phyloP scores from a whole-genome alignment of 805 yeast species.

The Saccharomyces kudriavzevii region DNA sequence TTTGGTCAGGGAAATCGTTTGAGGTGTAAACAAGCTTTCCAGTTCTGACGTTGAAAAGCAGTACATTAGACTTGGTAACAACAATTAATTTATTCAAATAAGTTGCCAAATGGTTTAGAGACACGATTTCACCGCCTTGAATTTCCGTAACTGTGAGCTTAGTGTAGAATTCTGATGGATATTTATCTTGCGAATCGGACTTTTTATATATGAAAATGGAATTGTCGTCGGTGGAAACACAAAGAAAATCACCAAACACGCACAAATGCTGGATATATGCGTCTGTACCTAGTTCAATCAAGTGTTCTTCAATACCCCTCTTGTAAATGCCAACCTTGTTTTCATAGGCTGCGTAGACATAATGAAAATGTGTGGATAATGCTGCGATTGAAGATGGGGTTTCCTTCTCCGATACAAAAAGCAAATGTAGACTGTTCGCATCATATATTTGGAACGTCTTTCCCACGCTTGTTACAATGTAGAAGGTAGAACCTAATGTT shows the following conservation, averaged over 20 bases:
- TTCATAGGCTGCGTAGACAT: constrained; percentile 71
- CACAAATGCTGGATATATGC: constrained; percentile 42
- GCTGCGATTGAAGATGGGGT: constrained; percentile 63
- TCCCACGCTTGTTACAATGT: constrained; percentile 86
- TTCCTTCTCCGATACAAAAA: constrained; percentile 78
- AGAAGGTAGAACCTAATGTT: constrained; percentile 77
- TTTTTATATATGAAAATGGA: constrained; percentile 49
- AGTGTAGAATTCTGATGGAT: constrained; percentile 59
- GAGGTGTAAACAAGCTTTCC: constrained; percentile 61
- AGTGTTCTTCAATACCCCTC: constrained; percentile 58
- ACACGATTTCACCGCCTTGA: constrained; percentile 57
- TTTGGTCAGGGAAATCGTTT: constrained; percentile 43
- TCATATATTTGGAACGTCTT: constrained; percentile 87
- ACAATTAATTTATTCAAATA: constrained; percentile 82
- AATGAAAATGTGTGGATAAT: constrained; percentile 73
- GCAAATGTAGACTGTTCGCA: constrained; percentile 72
- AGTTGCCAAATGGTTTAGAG: constrained; percentile 70
- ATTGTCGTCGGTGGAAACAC: constrained; percentile 44
- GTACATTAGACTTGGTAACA: constrained; percentile 58
- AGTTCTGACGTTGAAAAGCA: constrained; percentile 67
- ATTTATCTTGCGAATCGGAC: constrained; percentile 30
- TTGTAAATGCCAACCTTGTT: constrained; percentile 66
- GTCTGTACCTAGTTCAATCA: constrained; percentile 26
- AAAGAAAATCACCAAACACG: constrained; percentile 71
- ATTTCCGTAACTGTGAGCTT: constrained; percentile 48